Evolutionary conservation across 2,329 filamentous ascomycete genomes (phyloP), one percentile per base, ranked within the genome.

Genomic region (Fusarium camptoceras): DNA sequence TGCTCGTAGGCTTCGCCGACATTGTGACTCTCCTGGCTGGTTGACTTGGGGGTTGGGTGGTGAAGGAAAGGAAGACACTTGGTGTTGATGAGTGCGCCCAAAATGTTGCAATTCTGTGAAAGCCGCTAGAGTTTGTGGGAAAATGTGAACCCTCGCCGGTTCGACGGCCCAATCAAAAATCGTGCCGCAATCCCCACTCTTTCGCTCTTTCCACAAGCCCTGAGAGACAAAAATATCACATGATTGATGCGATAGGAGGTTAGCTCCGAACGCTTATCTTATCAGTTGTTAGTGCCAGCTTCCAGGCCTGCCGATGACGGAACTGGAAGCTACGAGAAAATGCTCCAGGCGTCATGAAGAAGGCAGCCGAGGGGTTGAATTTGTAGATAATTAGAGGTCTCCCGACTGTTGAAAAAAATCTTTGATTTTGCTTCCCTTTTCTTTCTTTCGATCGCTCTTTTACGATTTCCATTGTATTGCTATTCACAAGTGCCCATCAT

Each of bases 1-100:
- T 97, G 81, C 91, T 93, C 86, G 89, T 87, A 80, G 85, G 85
- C 89, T 92, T 91, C 78, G 86, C 85, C 87, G 91, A 92, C 91
- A 93, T 93, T 77, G 83, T 89, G 86, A 88, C 78, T 80, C 77
- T 79, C 76, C 74, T 71, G 74, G 77, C 76, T 87, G 88, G 81
- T 75, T 74, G 76, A 71, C 58, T 75, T 78, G 72, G 75, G 75
- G 69, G 64, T 77, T 77, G 76, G 78, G 76, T 76, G 75, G 71
- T 76, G 71, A 74, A 77, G 74, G 75, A 76, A 78, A 77, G 76
- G 76, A 79, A 76, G 75, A 76, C 75, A 75, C 73, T 78, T 77
- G 79, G 76, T 80, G 78, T 73, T 80, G 73, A 66, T 73, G 63
- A 59, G 55, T 66, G 68, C 75, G 75, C 78, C 79, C 78, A 74